Base-by-base conservation (phyloP, 2,329 filamentous ascomycete genomes). In the Cytospora chrysosperma region DNA sequence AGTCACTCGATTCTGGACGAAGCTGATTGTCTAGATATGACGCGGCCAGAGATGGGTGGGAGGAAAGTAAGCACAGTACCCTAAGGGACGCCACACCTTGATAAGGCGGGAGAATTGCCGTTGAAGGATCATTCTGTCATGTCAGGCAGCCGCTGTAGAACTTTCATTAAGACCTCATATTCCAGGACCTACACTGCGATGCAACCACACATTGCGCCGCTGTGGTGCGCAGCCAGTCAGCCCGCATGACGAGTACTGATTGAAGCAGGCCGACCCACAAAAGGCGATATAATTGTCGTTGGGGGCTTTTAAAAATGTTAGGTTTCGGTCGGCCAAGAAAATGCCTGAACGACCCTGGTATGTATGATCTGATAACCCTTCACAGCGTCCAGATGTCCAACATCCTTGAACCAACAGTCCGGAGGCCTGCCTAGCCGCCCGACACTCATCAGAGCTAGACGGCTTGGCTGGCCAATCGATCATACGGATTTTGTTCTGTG, bases 371-470 rank as follows among this genome's bases (percentile, higher is more conserved):
- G 28, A 30, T 30, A 26, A 52, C 24, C 49, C 49, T 27, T 52
- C 49, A 28, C 49, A 52, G 49, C 21, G 28, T 30, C 28, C 28
- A 30, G 28, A 30, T 30, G 4, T 52, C 49, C 49, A 52, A 52
- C 24, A 52, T 52, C 49, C 49, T 52, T 52, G 49, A 28, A 28
- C 49, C 49, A 52, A 52, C 49, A 52, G 49, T 52, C 49, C 49
- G 49, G 28, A 52, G 49, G 49, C 24, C 26, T 27, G 49, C 21
- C 49, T 52, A 52, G 49, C 21, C 49, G 49, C 49, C 49, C 28
- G 28, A 30, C 24, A 28, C 9, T 52, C 49, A 52, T 52, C 49
- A 52, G 28, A 52, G 10, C 24, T 26, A 52, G 24, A 52, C 21
- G 24, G 21, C 49, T 52, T 52, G 49, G 49, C 49, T 27, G 21